These are phyloP conservation scores for Drechslerella coelobrocha DNA, from an alignment of 2,329 filamentous ascomycete species.

Conservation along the genomic window DNA sequence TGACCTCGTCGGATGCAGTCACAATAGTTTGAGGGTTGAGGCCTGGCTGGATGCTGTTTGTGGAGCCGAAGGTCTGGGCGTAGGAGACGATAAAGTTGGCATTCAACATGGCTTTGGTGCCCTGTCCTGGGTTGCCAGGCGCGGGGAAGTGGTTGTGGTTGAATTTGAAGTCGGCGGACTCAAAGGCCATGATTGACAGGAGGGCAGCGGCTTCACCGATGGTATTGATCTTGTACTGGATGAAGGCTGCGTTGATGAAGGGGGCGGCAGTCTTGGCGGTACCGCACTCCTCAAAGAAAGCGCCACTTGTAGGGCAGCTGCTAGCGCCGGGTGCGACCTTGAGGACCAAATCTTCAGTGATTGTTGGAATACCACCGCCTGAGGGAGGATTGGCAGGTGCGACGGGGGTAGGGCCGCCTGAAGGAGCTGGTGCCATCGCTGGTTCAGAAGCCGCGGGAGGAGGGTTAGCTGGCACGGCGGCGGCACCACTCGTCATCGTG, in stretches of 20 bases:
- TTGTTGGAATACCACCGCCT: not conserved
- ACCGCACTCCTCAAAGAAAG: conserved; percentile 66
- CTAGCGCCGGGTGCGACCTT: conserved; percentile 67
- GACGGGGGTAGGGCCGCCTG: not conserved
- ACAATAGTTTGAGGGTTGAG: conserved; percentile 18
- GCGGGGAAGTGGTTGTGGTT: conserved; percentile 69
- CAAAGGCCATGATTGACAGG: conserved; percentile 73
- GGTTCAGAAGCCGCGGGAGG: not conserved
- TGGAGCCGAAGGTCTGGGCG: conserved; percentile 34
- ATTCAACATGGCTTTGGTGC: conserved; percentile 73
- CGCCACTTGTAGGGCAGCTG: conserved; percentile 62
- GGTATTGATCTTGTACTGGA: conserved; percentile 65
- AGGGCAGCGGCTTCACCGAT: conserved; percentile 72
- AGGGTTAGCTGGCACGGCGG: not conserved
- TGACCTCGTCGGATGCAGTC: conserved; percentile 7
- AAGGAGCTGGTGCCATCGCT: not conserved
- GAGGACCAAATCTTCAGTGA: conserved; percentile 60
- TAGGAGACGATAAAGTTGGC: conserved; percentile 60
- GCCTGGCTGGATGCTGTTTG: conserved; percentile 25
- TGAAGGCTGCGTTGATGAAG: conserved; percentile 66
- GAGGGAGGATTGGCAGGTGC: not conserved
- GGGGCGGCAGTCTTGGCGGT: conserved; percentile 69
- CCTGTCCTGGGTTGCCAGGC: conserved; percentile 69
- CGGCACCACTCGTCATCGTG: not conserved
- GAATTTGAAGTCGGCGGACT: conserved; percentile 73